Evolutionary conservation across 331 rosid species (phyloP).

Genomic region (Acacia concinna): DNA sequence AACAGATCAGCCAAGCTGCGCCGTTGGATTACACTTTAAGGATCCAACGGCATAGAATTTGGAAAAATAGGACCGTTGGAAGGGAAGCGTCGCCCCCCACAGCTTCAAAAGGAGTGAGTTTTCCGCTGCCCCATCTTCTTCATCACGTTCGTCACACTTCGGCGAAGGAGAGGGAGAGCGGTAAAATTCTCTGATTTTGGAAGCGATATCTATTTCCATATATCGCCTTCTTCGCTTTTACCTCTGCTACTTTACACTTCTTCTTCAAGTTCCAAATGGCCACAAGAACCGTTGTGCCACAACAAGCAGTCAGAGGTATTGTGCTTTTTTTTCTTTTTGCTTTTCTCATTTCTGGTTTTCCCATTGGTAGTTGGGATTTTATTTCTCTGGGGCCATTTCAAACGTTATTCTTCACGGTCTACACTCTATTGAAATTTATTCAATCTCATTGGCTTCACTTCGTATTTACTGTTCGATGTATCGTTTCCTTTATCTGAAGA

Average conservation of each 20-base stretch:
- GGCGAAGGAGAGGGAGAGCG: neutral
- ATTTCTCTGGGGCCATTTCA: neutral
- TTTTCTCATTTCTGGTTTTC: neutral
- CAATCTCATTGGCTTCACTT: neutral
- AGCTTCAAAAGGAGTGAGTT: neutral
- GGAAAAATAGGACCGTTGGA: slow-evolving; percentile 19
- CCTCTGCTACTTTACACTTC: neutral
- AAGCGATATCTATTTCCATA: neutral
- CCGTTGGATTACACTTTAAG: neutral
- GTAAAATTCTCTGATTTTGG: neutral
- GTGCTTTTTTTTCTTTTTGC: neutral
- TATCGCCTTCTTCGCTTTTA: neutral
- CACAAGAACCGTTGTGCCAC: slow-evolving; percentile 1
- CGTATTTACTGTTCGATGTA: neutral
- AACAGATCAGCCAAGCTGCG: neutral
- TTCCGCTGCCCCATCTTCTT: neutral
- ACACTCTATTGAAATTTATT: neutral
- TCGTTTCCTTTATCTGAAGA: neutral
- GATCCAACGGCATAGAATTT: neutral
- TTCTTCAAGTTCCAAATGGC: slow-evolving; percentile 5
- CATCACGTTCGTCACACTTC: neutral
- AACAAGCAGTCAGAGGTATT: slow-evolving; percentile 9
- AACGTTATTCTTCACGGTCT: neutral
- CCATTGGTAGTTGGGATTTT: neutral
- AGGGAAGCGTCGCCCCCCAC: neutral